Evolutionary conservation across 305 asterid genomes (phyloP).

Genomic region (Withania somnifera): DNA sequence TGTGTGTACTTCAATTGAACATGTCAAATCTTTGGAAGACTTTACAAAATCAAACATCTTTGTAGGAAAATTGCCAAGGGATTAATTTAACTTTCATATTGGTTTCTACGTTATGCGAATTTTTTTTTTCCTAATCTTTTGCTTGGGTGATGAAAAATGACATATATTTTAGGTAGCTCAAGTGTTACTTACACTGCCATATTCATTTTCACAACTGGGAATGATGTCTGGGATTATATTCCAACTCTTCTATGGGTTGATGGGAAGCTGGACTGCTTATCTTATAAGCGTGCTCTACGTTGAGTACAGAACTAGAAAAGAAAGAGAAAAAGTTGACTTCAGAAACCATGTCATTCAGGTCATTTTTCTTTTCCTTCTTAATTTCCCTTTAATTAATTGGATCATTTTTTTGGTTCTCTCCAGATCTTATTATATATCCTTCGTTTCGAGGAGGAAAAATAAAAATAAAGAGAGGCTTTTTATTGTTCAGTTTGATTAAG

Average conservation of each 20-base stretch:
- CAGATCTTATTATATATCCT: not conserved
- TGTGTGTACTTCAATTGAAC: too few species aligned
- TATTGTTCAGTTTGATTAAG: too few species aligned
- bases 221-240: conserved; percentile 63
- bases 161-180: conserved; percentile 79
- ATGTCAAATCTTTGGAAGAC: too few species aligned
- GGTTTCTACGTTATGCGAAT: not conserved
- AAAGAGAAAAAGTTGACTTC: conserved; percentile 76
- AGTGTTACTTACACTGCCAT: conserved; percentile 78
- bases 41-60: not conserved
- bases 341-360: conserved; percentile 90
- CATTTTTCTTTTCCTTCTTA: not conserved
- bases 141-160: not conserved
- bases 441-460: too few species aligned
- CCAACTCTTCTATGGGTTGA: conserved; percentile 63
- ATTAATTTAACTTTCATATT: not conserved
- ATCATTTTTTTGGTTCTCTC: not conserved
- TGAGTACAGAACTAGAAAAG: conserved; percentile 78
- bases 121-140: not conserved
- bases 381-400: not conserved
- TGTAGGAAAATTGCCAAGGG: not conserved
- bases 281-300: conserved; percentile 68
- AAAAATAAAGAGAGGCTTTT: too few species aligned
- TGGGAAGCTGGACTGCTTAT: conserved; percentile 90
- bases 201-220: conserved; percentile 83